Percentiles rank a stretch among this genome's conserved stretches.
These are phyloP conservation scores for Jackrogersella minutella DNA, from an alignment of 495 filamentous ascomycete genomes.

Conservation along the genomic window DNA sequence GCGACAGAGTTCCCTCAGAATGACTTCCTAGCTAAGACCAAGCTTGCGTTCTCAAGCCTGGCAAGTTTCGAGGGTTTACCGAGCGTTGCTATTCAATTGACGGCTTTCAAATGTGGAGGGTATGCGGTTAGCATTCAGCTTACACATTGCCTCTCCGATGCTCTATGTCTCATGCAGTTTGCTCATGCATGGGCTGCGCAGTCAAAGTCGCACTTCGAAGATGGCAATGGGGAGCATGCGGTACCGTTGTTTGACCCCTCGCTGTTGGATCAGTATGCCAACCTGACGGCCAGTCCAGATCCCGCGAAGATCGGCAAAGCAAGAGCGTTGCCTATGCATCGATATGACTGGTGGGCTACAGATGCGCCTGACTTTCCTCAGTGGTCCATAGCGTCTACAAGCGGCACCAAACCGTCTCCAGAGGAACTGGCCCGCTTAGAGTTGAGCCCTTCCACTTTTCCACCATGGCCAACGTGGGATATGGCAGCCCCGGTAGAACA, in stretches of 20 bases:
- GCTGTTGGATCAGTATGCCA: constrained; percentile 43
- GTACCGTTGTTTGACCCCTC: constrained; percentile 46
- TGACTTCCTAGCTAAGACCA: constrained; percentile 24
- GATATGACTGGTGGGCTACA: constrained; percentile 48
- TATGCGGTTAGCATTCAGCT: constrained; percentile 53
- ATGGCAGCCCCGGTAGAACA: constrained; percentile 37
- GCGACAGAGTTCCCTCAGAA: constrained; percentile 35
- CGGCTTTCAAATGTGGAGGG: constrained; percentile 51
- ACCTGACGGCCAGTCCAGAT: constrained; percentile 42
- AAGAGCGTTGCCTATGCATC: constrained; percentile 46
- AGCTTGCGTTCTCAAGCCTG: constrained; percentile 38
- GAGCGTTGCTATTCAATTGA: constrained; percentile 51
- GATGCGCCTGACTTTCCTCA: constrained; percentile 37
- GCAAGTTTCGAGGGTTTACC: constrained; percentile 43
- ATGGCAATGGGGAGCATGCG: not conserved
- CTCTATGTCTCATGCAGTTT: constrained; percentile 55
- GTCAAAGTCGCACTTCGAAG: constrained; percentile 23
- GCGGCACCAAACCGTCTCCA: constrained; percentile 27
- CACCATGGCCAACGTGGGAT: constrained; percentile 52
- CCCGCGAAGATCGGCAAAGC: constrained; percentile 35
- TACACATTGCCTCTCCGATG: constrained; percentile 59
- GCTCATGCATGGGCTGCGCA: constrained; percentile 53
- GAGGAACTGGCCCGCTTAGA: constrained; percentile 25
- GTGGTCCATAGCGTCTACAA: constrained; percentile 38
- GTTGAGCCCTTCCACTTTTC: constrained; percentile 39